These are phyloP conservation scores for Salvia hispanica DNA, from an alignment of 257 asterid species.

Conservation along the genomic window DNA sequence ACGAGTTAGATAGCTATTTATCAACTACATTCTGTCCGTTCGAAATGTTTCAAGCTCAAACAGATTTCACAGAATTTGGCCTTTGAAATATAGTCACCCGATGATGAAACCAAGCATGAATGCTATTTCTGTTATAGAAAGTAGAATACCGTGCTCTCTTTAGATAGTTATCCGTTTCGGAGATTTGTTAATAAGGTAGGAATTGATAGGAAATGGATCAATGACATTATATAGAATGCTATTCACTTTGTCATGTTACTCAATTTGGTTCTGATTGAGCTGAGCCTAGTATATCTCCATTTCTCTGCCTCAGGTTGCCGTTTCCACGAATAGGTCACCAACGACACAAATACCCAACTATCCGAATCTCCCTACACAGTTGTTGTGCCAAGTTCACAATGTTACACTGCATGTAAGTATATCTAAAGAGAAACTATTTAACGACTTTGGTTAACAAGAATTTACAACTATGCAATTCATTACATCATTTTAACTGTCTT, in stretches of 20 bases:
- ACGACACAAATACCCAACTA: constrained; percentile 83
- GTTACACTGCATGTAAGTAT: constrained; percentile 76
- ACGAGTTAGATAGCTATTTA: not conserved
- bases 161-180: not conserved
- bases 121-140: constrained; percentile 1
- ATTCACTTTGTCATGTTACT: not conserved
- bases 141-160: not conserved
- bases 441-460: not conserved
- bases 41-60: not conserved
- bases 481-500: constrained; percentile 9
- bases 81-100: not conserved
- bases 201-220: not conserved
- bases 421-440: not conserved
- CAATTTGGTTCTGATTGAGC: not conserved
- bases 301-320: constrained; percentile 68
- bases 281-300: constrained; percentile 28
- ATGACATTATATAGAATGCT: not conserved
- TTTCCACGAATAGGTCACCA: constrained; percentile 79
- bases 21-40: not conserved
- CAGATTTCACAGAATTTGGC: constrained; percentile 12
- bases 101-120: not conserved
- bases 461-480: too few species aligned
- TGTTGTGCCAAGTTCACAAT: constrained; percentile 92
- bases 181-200: too few species aligned
- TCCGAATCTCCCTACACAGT: constrained; percentile 84